These are phyloP conservation scores for Mortierella sp. DNA, from an alignment of 371 early-diverging fungal genomes.

Conservation along the genomic window DNA sequence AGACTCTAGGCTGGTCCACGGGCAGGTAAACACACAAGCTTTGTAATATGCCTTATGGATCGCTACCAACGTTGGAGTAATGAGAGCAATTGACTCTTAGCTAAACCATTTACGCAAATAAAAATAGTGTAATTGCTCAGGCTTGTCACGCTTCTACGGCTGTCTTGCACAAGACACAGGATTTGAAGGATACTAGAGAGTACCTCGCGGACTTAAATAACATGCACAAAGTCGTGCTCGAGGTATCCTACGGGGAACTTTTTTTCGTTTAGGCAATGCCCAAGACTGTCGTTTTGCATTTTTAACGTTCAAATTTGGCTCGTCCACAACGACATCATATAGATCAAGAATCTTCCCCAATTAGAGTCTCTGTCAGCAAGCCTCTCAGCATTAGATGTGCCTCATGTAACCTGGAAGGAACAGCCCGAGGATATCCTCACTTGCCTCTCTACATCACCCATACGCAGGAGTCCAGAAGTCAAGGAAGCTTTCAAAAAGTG, in stretches of 20 bases:
- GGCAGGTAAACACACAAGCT: constrained; percentile 72
- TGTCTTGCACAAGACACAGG: constrained; percentile 71
- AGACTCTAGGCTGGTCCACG: constrained; percentile 82
- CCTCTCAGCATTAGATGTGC: constrained; percentile 68
- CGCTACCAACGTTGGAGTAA: no score
- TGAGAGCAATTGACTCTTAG: neutral
- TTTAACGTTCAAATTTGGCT: no score
- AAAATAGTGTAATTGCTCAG: constrained; percentile 81
- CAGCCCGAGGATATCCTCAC: constrained; percentile 90
- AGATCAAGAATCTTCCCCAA: constrained; percentile 81
- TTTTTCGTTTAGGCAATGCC: neutral
- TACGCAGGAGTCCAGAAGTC: constrained; percentile 69
- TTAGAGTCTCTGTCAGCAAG: constrained; percentile 70
- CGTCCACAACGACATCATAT: neutral
- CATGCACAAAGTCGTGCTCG: constrained; percentile 89
- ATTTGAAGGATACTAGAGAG: constrained; percentile 69
- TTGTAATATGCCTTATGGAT: no score
- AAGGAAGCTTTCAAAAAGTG: constrained; percentile 75
- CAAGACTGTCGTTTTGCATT: no score
- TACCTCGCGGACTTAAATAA: constrained; percentile 74
- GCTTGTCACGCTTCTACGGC: constrained; percentile 90
- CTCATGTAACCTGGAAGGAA: constrained; percentile 82
- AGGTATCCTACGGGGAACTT: constrained; percentile 59
- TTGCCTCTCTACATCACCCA: constrained; percentile 85
- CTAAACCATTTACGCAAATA: neutral